Percentiles rank a stretch among this genome's conserved stretches.
These are phyloP conservation scores for Phanerodontia chrysosporium DNA, from an alignment of 768 basidiomycete species.

Conservation along the genomic window DNA sequence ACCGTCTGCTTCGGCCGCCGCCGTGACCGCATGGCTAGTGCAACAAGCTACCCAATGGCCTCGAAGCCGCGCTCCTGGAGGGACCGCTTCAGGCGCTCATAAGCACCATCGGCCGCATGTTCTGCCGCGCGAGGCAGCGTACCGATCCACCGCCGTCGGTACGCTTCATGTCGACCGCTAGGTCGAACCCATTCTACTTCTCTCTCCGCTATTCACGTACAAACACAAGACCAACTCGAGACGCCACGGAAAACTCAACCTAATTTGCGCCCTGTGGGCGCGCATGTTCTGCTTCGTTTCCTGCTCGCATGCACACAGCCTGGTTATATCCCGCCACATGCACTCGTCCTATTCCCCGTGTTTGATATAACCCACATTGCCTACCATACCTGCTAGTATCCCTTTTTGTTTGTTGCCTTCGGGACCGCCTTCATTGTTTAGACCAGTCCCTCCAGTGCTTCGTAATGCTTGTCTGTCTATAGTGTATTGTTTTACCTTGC, in stretches of 20 bases:
- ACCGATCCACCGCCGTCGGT: neutral
- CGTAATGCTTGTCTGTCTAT: neutral
- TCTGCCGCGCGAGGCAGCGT: too few relatives aligned
- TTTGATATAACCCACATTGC: neutral
- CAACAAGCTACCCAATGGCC: slow-evolving; percentile 23
- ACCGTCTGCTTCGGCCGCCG: slow-evolving; percentile 69
- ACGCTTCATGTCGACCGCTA: too few relatives aligned
- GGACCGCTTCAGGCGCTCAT: slow-evolving; percentile 25
- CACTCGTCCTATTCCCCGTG: too few relatives aligned
- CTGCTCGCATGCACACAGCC: too few relatives aligned
- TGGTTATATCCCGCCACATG: too few relatives aligned
- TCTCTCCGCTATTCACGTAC: neutral
- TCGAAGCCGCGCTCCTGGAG: slow-evolving; percentile 28
- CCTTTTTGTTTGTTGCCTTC: neutral
- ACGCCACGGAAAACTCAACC: neutral
- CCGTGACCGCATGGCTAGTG: slow-evolving; percentile 44
- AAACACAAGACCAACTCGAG: neutral
- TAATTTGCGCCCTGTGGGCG: too few relatives aligned
- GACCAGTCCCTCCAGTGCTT: neutral
- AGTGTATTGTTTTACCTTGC: neutral
- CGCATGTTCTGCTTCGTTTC: too few relatives aligned
- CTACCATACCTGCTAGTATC: neutral
- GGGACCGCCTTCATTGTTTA: neutral
- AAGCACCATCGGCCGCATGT: too few relatives aligned
- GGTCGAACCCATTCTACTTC: too few relatives aligned